Evolutionary conservation across 129 eudicot genomes (phyloP).

Genomic region (Flaveria brownii): DNA sequence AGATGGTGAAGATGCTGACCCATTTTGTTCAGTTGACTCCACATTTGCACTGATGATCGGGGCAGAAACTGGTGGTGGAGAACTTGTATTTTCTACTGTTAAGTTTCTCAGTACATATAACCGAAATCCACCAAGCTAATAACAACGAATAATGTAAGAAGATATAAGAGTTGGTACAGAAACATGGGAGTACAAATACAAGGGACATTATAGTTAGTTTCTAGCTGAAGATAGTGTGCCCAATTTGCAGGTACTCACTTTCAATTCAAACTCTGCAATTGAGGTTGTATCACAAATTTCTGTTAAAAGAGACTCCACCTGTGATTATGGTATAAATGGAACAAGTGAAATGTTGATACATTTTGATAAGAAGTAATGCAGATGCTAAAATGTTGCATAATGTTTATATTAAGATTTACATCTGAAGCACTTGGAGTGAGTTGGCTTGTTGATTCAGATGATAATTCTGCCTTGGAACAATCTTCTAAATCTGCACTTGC

Average conservation of each 20-base stretch:
- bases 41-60: constrained; percentile 44
- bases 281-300: constrained; percentile 77
- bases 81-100: constrained; percentile 43
- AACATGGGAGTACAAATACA: not conserved
- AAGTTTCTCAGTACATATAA: constrained; percentile 70
- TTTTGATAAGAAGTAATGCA: not conserved
- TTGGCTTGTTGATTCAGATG: constrained; percentile 52
- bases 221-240: not conserved
- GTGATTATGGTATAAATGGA: constrained; percentile 28
- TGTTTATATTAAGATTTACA: constrained; percentile 41
- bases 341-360: not conserved
- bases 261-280: constrained; percentile 82
- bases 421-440: constrained; percentile 62
- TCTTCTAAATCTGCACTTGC: constrained; percentile 50
- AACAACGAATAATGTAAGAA: constrained; percentile 14
- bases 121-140: constrained; percentile 78
- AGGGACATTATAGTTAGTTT: not conserved
- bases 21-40: constrained; percentile 49
- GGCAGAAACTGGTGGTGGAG: constrained; percentile 55
- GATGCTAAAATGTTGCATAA: not conserved
- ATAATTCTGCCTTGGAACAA: constrained; percentile 38
- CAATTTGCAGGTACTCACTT: constrained; percentile 46
- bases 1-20: constrained; percentile 66
- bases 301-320: constrained; percentile 79
- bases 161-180: constrained; percentile 17